phyloP scores from a whole-genome alignment of 768 basidiomycete species.

The Rhizopogon sp. region DNA sequence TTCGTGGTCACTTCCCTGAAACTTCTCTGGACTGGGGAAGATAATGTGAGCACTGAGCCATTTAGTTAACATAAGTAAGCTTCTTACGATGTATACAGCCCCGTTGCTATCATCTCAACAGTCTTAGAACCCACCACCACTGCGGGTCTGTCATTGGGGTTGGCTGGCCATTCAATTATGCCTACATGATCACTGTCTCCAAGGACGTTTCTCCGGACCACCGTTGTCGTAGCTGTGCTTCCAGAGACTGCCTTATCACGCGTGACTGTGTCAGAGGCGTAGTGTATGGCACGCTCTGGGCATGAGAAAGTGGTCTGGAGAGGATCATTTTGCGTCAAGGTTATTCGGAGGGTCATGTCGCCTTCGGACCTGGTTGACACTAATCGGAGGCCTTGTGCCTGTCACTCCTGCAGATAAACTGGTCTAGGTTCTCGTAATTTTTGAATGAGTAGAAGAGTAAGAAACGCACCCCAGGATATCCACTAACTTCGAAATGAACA shows the following conservation, averaged over 20 bases:
- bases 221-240: conserved; percentile 14
- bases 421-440: neutral
- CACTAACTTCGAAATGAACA: neutral
- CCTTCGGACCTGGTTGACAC: neutral
- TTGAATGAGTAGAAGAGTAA: neutral
- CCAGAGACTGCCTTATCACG: conserved; percentile 6
- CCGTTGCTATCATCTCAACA: conserved; percentile 19
- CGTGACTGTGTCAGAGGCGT: conserved; percentile 14
- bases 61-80: neutral
- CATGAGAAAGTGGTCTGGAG: conserved; percentile 19
- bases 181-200: conserved; percentile 24
- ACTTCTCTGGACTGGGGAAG: conserved; percentile 19
- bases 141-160: neutral
- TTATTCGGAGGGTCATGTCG: conserved; percentile 18
- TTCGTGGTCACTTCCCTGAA: conserved; percentile 14
- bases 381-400: neutral
- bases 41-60: neutral
- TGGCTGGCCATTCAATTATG: conserved; percentile 24
- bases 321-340: conserved; percentile 20
- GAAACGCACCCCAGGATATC: neutral
- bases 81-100: conserved; percentile 19
- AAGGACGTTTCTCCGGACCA: conserved; percentile 13
- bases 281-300: conserved; percentile 6
- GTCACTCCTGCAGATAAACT: neutral
- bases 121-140: conserved; percentile 22